Evolutionary conservation across 2,329 filamentous ascomycete genomes (phyloP).

Genomic region (Drechslerella stenobrocha): DNA sequence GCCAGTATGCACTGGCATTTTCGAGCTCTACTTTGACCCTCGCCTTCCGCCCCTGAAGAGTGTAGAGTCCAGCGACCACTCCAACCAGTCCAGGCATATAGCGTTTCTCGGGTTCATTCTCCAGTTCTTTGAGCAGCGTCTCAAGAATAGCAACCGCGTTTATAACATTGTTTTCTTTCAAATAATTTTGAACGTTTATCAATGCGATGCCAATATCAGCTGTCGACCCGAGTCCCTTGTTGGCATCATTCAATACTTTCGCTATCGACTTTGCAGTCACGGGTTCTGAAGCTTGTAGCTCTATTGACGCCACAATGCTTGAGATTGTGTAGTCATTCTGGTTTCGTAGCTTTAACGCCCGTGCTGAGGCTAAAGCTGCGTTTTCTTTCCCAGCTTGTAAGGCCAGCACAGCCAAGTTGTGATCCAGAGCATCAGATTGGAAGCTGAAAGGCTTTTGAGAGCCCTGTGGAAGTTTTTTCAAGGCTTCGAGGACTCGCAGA

Average conservation of each 20-base stretch:
- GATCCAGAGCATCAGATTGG: slow-evolving; percentile 65
- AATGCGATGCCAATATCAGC: slow-evolving; percentile 51
- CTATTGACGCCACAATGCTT: slow-evolving; percentile 25
- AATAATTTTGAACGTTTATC: slow-evolving; percentile 50
- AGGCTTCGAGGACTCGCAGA: slow-evolving; percentile 65
- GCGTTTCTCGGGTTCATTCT: slow-evolving; percentile 52
- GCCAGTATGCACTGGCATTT: slow-evolving; percentile 81
- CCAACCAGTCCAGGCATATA: slow-evolving; percentile 78
- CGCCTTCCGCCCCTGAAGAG: slow-evolving; percentile 70
- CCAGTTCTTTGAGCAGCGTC: slow-evolving; percentile 54
- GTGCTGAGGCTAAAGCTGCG: slow-evolving; percentile 57
- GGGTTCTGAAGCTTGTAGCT: slow-evolving; percentile 58
- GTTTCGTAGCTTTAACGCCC: slow-evolving; percentile 17
- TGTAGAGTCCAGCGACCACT: slow-evolving; percentile 76
- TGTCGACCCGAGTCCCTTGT: slow-evolving; percentile 25
- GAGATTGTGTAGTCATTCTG: slow-evolving; percentile 38
- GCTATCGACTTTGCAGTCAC: slow-evolving; percentile 68
- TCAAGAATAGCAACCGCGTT: slow-evolving; percentile 50
- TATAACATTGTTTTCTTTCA: slow-evolving; percentile 50
- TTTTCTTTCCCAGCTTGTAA: slow-evolving; percentile 69
- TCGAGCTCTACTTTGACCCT: slow-evolving; percentile 74
- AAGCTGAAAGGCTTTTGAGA: slow-evolving; percentile 71
- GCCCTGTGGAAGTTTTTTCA: slow-evolving; percentile 23
- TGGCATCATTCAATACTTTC: slow-evolving; percentile 58
- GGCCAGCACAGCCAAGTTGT: slow-evolving; percentile 68